Conservation (phyloP, 192 early-diverging fungal species). For the Backusella mclennaniae region DNA sequence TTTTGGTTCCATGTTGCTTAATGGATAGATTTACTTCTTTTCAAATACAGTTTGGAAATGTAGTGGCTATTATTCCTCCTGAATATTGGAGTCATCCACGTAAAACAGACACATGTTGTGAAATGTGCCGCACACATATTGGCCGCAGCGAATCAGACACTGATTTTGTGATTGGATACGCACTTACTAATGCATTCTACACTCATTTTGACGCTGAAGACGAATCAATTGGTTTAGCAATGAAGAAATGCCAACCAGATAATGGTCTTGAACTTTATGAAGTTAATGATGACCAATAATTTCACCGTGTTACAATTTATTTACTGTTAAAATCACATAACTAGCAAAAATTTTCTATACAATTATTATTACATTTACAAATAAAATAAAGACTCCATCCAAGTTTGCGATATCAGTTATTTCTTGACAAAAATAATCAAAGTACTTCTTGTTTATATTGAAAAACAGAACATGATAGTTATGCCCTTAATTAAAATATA, state of each 20-base stretch:
- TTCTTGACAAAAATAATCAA: neutral
- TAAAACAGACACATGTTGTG: constrained; percentile 22
- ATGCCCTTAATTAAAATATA: neutral
- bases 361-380: neutral
- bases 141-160: constrained; percentile 18
- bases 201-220: constrained; percentile 26
- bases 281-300: neutral
- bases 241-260: constrained; percentile 13
- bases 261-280: constrained; percentile 21
- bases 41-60: constrained; percentile 8
- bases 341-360: neutral
- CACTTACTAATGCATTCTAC: constrained; percentile 34
- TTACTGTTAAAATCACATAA: neutral
- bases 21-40: constrained; percentile 24
- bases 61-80: constrained; percentile 24
- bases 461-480: too few relatives aligned
- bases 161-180: constrained; percentile 25
- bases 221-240: constrained; percentile 23
- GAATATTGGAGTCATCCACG: constrained; percentile 29
- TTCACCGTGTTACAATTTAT: neutral
- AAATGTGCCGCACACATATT: constrained; percentile 22
- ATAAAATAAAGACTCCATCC: neutral
- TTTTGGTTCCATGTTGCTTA: constrained; percentile 28
- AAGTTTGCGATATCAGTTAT: neutral
- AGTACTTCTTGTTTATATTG: too few relatives aligned